Percentiles rank a stretch among this genome's conserved stretches.
These are phyloP conservation scores for Massarina eburnea DNA, from an alignment of 2,329 filamentous ascomycete genomes.

Conservation along the genomic window DNA sequence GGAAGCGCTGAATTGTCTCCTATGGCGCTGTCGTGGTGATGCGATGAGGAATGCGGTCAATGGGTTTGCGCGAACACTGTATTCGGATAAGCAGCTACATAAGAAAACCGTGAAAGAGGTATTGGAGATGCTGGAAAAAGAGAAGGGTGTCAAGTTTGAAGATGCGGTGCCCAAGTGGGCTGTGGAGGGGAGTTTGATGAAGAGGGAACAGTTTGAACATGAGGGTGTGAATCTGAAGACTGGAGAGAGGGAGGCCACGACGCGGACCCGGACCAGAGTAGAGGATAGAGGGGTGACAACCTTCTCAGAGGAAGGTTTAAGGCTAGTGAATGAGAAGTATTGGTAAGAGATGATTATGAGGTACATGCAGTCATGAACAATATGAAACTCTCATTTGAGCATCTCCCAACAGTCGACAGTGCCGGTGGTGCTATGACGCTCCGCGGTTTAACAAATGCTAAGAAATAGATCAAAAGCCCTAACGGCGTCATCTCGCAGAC, in stretches of 20 bases:
- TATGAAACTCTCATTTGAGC: conserved; percentile 12
- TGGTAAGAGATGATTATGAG: conserved; percentile 14
- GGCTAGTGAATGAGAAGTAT: conserved; percentile 25
- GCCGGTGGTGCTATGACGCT: conserved; percentile 9
- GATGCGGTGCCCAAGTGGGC: conserved; percentile 35
- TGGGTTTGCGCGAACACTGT: conserved; percentile 32
- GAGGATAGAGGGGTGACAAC: conserved; percentile 28
- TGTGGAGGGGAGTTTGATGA: conserved; percentile 33
- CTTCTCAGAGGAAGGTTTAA: conserved; percentile 27
- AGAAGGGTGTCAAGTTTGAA: conserved; percentile 26
- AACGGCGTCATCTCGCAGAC: conserved; percentile 21
- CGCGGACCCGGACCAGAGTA: conserved; percentile 24
- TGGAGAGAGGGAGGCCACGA: conserved; percentile 21
- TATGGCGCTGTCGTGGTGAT: conserved; percentile 36
- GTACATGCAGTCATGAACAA: too few species aligned
- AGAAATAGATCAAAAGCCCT: conserved; percentile 27
- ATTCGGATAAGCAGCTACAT: conserved; percentile 25
- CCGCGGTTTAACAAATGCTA: conserved; percentile 24
- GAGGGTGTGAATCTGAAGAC: conserved; percentile 32
- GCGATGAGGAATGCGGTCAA: conserved; percentile 31
- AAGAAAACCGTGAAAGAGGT: conserved; percentile 25
- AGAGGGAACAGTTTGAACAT: conserved; percentile 34
- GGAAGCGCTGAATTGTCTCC: conserved; percentile 32
- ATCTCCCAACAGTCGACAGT: conserved; percentile 19
- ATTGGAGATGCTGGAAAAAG: conserved; percentile 23